Conservation (phyloP, 1,284 basidiomycete genomes). For the Ceratobasidium sp. region DNA sequence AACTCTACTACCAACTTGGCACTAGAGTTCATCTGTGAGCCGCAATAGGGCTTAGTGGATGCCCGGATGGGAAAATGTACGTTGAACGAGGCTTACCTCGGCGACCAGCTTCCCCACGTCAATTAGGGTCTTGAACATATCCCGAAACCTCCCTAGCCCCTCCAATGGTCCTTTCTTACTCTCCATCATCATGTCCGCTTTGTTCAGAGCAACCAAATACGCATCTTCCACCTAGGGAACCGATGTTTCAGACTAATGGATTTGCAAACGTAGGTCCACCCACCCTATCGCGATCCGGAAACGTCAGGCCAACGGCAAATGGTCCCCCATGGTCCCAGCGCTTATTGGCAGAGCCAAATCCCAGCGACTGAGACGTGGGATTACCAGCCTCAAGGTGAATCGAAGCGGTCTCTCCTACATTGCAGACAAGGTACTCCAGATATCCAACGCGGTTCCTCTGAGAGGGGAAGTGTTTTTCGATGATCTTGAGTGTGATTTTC, state of each 20-base stretch:
- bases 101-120: background rate
- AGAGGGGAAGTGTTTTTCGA: background rate
- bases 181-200: background rate
- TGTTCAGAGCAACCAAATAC: background rate
- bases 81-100: background rate
- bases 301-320: background rate
- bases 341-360: background rate
- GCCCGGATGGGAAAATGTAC: background rate
- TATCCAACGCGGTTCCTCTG: background rate
- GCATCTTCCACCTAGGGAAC: background rate
- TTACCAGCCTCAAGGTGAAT: background rate
- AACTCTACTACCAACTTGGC: background rate
- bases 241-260: background rate
- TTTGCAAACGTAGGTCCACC: too few relatives aligned
- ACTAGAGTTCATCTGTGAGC: background rate
- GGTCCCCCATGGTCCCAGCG: background rate
- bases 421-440: background rate
- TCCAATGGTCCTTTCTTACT: background rate
- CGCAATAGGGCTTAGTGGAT: background rate
- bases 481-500: background rate
- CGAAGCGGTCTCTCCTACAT: background rate
- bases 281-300: background rate
- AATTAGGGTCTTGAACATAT: background rate
- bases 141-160: background rate
- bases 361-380: background rate